Percentiles rank a stretch among this genome's conserved stretches.
phyloP scores from a whole-genome alignment of 192 early-diverging fungal genomes.

The Backusella macrospora region DNA sequence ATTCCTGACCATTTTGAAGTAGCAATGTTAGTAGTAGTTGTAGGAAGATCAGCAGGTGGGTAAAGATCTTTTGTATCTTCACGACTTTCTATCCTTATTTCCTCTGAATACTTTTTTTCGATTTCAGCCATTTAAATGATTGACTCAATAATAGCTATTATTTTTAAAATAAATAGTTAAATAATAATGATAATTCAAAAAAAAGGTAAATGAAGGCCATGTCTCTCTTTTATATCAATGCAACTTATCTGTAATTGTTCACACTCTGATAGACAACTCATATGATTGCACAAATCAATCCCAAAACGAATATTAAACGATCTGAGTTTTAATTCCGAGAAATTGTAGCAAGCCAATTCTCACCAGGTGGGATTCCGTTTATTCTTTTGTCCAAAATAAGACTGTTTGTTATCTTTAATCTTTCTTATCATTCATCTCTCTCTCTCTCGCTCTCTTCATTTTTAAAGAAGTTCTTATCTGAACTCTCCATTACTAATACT shows the following conservation, averaged over 20 bases:
- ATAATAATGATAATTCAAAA: background rate
- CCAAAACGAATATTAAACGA: background rate
- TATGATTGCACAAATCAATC: background rate
- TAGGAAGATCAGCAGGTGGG: background rate
- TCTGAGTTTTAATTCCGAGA: background rate
- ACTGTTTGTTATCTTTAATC: slow-evolving; percentile 18
- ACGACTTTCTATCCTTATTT: background rate
- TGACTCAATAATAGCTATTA: background rate
- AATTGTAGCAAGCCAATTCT: background rate
- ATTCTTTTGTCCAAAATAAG: background rate
- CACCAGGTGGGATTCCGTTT: background rate
- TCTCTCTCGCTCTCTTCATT: background rate
- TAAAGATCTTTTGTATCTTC: slow-evolving; percentile 2
- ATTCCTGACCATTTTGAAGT: slow-evolving; percentile 1
- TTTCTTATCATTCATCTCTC: slow-evolving; percentile 10
- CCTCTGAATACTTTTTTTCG: slow-evolving; percentile 12
- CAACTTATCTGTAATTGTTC: background rate
- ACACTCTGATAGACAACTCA: slow-evolving; percentile 3
- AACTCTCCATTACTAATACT: background rate
- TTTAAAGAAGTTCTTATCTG: background rate
- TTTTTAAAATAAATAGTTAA: slow-evolving; percentile 7
- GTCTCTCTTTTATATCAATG: background rate
- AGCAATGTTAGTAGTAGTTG: too few species aligned
- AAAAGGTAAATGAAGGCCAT: background rate
- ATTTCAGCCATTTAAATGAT: background rate